Percentiles rank a stretch among this genome's conserved stretches.
Conservation (phyloP, 2,329 filamentous ascomycete genomes). For the Arachnomyces sp. region DNA sequence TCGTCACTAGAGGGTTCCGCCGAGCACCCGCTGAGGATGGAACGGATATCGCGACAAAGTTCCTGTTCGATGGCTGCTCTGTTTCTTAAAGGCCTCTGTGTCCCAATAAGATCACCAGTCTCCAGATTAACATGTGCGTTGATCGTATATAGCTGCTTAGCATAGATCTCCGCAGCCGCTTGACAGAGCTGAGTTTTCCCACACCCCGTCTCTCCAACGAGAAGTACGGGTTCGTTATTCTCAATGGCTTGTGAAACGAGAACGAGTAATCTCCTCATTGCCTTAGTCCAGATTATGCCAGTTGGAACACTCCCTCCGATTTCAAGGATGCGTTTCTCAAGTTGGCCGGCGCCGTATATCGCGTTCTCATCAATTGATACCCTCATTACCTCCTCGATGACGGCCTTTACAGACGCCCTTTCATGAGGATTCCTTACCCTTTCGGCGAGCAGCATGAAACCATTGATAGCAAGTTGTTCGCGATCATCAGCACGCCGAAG, state of each 20-base stretch:
- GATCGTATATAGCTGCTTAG: constrained; percentile 72
- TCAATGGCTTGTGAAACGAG: constrained; percentile 77
- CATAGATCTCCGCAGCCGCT: constrained; percentile 71
- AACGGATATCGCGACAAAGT: constrained; percentile 53
- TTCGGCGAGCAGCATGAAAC: constrained; percentile 93
- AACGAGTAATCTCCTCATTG: constrained; percentile 86
- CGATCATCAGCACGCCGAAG: constrained; percentile 73
- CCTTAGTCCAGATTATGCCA: constrained; percentile 80
- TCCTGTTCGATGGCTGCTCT: constrained; percentile 61
- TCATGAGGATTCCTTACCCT: constrained; percentile 88
- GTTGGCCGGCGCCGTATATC: constrained; percentile 59
- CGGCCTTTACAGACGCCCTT: constrained; percentile 68
- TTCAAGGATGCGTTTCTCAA: constrained; percentile 49
- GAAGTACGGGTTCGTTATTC: constrained; percentile 86
- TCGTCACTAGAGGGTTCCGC: constrained; percentile 12
- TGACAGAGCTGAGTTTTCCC: constrained; percentile 97
- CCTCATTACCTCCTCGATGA: constrained; percentile 87
- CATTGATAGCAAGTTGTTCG: constrained; percentile 81
- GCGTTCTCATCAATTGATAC: constrained; percentile 65
- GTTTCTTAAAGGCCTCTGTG: constrained; percentile 85
- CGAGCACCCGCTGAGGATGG: constrained; percentile 28
- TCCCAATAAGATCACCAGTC: constrained; percentile 92
- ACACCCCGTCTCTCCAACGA: constrained; percentile 94
- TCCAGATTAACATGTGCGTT: constrained; percentile 99
- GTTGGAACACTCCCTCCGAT: constrained; percentile 20